These are phyloP conservation scores for Viola pubescens DNA, from an alignment of 441 rosid species.

Conservation along the genomic window DNA sequence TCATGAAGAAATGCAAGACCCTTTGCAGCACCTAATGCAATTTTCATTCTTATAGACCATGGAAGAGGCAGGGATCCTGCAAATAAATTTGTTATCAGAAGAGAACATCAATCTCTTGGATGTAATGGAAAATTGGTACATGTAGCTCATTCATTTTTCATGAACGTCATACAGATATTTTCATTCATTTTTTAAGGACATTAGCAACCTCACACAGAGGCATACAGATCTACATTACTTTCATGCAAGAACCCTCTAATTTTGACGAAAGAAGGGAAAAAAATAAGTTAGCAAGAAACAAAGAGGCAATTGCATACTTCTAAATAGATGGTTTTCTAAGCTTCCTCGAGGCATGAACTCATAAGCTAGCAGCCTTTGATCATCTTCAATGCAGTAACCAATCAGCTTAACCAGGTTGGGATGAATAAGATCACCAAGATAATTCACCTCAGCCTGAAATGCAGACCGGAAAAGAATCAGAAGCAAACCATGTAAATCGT, in stretches of 20 bases:
- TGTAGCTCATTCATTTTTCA: too few species aligned
- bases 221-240: too few species aligned
- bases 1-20: slow-evolving; percentile 92
- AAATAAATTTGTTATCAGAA: slow-evolving; percentile 8
- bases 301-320: slow-evolving; percentile 42
- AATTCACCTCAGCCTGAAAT: slow-evolving; percentile 94
- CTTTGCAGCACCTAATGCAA: slow-evolving; percentile 86
- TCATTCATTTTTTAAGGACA: too few species aligned
- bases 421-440: slow-evolving; percentile 81
- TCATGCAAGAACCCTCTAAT: too few species aligned
- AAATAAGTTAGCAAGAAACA: not conserved
- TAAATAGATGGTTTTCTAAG: slow-evolving; percentile 92
- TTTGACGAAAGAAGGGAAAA: not conserved
- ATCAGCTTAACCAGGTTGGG: slow-evolving; percentile 86
- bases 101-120: slow-evolving; percentile 3
- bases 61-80: slow-evolving; percentile 88
- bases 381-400: slow-evolving; percentile 96
- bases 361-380: slow-evolving; percentile 83
- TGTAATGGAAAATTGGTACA: slow-evolving; percentile 5
- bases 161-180: too few species aligned
- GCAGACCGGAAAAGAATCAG: slow-evolving; percentile 16
- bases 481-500: not conserved
- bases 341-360: slow-evolving; percentile 99
- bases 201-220: too few species aligned
- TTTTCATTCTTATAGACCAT: slow-evolving; percentile 88